Conservation (phyloP, 768 basidiomycete species). For the Suillus ampliporus region DNA sequence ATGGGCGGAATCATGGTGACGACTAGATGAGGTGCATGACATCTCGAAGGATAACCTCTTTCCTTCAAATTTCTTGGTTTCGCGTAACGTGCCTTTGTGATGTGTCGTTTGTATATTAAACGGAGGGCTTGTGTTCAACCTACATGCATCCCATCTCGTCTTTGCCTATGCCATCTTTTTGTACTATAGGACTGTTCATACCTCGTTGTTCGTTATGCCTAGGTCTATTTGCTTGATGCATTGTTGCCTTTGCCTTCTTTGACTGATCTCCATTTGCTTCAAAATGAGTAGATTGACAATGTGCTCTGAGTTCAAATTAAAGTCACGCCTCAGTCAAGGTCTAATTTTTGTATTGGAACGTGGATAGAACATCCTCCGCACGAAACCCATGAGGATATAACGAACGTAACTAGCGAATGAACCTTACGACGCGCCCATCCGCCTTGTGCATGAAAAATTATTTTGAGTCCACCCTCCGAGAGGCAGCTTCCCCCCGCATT, state of each 20-base stretch:
- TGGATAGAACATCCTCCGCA: slow-evolving; percentile 3
- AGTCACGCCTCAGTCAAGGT: not conserved
- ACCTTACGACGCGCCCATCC: not conserved
- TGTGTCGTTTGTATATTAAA: slow-evolving; percentile 36
- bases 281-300: not conserved
- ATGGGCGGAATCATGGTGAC: slow-evolving; percentile 35
- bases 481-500: not conserved
- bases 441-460: not conserved
- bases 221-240: slow-evolving; percentile 24
- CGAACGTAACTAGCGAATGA: not conserved
- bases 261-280: slow-evolving; percentile 8
- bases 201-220: slow-evolving; percentile 25
- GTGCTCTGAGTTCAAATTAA: slow-evolving; percentile 6
- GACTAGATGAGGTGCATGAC: slow-evolving; percentile 34
- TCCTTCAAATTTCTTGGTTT: slow-evolving; percentile 10
- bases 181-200: slow-evolving; percentile 38
- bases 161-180: slow-evolving; percentile 27
- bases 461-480: not conserved
- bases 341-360: slow-evolving; percentile 4
- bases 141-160: slow-evolving; percentile 20
- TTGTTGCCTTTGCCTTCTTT: slow-evolving; percentile 26
- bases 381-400: slow-evolving; percentile 4
- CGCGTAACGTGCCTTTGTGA: slow-evolving; percentile 18
- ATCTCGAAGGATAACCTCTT: slow-evolving; percentile 24
- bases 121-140: slow-evolving; percentile 22